A percentile compares a stretch with the other conserved stretches of the same genome.
Evolutionary conservation across 768 basidiomycete genomes (phyloP).

Genomic region (Sarcomyxa edulis): DNA sequence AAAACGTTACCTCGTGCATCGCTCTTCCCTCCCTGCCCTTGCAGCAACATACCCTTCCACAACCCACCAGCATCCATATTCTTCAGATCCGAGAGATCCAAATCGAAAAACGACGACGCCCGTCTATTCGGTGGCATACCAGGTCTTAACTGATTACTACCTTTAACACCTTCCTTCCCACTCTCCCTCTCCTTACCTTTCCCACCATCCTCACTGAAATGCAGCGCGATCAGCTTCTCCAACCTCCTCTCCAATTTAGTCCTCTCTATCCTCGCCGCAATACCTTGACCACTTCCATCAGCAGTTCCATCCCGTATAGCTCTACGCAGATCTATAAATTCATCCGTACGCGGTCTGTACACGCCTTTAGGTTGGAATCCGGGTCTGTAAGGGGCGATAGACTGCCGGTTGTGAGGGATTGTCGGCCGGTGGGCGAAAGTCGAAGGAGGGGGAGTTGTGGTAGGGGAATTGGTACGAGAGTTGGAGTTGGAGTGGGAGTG

Average conservation of each 20-base stretch:
- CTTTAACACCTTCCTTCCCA: constrained; percentile 12
- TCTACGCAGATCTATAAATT: constrained; percentile 54
- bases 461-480: constrained; percentile 16
- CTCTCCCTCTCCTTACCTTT: constrained; percentile 9
- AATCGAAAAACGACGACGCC: constrained; percentile 69
- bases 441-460: constrained; percentile 15
- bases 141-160: constrained; percentile 5
- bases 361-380: constrained; percentile 94
- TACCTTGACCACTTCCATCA: constrained; percentile 16
- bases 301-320: too few relatives aligned
- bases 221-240: constrained; percentile 78
- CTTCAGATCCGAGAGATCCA: constrained; percentile 52
- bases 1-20: constrained; percentile 58
- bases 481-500: constrained; percentile 2
- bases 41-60: constrained; percentile 57
- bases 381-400: constrained; percentile 73
- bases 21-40: constrained; percentile 41
- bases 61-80: constrained; percentile 64
- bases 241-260: constrained; percentile 82
- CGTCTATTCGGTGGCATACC: too few relatives aligned
- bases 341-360: constrained; percentile 74
- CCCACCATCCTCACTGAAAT: constrained; percentile 43
- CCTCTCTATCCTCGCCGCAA: constrained; percentile 60
- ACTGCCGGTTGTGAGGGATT: constrained; percentile 15
- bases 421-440: constrained; percentile 15